Evolutionary conservation across 768 basidiomycete genomes (phyloP).

Genomic region (Kondoa subrosea): DNA sequence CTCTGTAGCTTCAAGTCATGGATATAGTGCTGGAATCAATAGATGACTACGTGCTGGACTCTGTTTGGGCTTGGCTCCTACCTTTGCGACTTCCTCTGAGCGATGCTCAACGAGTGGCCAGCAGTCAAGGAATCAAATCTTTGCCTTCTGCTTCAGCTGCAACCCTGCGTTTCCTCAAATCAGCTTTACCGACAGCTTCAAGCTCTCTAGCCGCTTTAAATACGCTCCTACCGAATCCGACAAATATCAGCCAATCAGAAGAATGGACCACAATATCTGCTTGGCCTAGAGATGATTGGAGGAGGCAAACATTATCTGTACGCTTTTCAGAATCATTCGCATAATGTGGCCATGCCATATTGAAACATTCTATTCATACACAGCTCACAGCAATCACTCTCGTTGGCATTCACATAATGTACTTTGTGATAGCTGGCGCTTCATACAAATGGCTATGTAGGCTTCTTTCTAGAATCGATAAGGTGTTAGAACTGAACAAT

Average conservation of each 20-base stretch:
- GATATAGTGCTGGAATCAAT: neutral
- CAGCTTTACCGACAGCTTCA: slow-evolving; percentile 12
- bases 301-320: slow-evolving; percentile 17
- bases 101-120: neutral
- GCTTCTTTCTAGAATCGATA: neutral
- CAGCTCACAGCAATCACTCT: slow-evolving; percentile 58
- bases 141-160: neutral
- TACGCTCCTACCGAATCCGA: slow-evolving; percentile 22
- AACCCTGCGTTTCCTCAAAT: neutral
- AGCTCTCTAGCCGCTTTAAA: slow-evolving; percentile 12
- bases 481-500: too few species aligned
- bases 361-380: slow-evolving; percentile 43
- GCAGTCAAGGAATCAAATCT: neutral
- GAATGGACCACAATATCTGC: slow-evolving; percentile 26
- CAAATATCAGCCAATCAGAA: slow-evolving; percentile 21
- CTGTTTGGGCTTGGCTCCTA: neutral
- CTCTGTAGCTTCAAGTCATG: neutral
- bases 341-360: slow-evolving; percentile 35
- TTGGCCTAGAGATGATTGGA: slow-evolving; percentile 8
- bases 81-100: neutral
- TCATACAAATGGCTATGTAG: slow-evolving; percentile 60
- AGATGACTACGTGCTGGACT: neutral
- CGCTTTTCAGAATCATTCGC: slow-evolving; percentile 23
- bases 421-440: slow-evolving; percentile 70
- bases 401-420: slow-evolving; percentile 64